phyloP scores from a whole-genome alignment of 2,329 filamentous ascomycete genomes.

The Rhynchosporium graminicola region DNA sequence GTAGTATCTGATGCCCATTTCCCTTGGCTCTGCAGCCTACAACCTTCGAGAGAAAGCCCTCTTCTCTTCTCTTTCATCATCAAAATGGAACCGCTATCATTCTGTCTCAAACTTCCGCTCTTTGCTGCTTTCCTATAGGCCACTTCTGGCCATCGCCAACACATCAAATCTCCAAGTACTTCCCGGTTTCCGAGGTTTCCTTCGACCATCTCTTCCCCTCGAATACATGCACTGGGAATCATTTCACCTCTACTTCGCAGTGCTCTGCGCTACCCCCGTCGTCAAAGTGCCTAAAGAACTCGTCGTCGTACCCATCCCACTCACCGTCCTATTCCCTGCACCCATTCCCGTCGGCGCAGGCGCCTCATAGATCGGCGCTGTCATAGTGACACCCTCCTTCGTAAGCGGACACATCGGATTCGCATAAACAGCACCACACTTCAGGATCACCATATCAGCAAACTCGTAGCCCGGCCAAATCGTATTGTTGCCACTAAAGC shows the following conservation, averaged over 20 bases:
- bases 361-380: neutral
- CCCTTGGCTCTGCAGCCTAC: too few species aligned
- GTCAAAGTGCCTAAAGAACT: neutral
- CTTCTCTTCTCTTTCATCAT: too few species aligned
- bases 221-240: neutral
- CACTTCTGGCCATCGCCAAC: too few species aligned
- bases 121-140: too few species aligned
- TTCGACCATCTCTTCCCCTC: neutral
- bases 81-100: too few species aligned
- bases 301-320: neutral
- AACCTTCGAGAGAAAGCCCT: too few species aligned
- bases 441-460: neutral
- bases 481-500: neutral
- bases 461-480: constrained; percentile 1
- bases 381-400: neutral
- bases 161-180: too few species aligned
- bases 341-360: neutral
- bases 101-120: too few species aligned
- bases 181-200: too few species aligned
- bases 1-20: too few species aligned
- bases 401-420: constrained; percentile 1
- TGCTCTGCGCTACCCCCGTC: neutral
- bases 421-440: constrained; percentile 1
- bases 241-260: neutral
- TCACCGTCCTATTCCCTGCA: neutral